These are phyloP conservation scores for Hypoxylon sp. DNA, from an alignment of 2,329 filamentous ascomycete genomes.

Conservation along the genomic window DNA sequence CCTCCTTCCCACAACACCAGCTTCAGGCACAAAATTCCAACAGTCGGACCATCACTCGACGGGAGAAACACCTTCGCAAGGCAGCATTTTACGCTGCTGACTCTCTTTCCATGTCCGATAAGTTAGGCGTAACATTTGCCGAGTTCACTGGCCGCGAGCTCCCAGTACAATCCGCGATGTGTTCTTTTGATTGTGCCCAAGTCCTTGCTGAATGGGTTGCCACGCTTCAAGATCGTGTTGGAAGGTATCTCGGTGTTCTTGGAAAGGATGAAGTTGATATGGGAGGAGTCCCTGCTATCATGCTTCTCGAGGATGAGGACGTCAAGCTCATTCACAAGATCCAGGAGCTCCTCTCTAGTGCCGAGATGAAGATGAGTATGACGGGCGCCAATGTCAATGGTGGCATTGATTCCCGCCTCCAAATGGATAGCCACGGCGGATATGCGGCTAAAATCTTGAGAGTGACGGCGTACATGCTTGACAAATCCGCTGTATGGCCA, in stretches of 20 bases:
- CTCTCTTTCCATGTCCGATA: slow-evolving; percentile 89
- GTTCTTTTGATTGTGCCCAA: slow-evolving; percentile 93
- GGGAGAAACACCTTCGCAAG: slow-evolving; percentile 90
- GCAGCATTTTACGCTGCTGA: slow-evolving; percentile 97
- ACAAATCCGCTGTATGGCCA: slow-evolving; percentile 93
- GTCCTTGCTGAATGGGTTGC: slow-evolving; percentile 95
- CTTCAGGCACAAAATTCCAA: slow-evolving; percentile 53
- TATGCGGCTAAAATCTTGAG: slow-evolving; percentile 88
- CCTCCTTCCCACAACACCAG: slow-evolving; percentile 47
- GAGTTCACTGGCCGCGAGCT: slow-evolving; percentile 88
- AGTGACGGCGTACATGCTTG: slow-evolving; percentile 87
- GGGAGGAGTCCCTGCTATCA: slow-evolving; percentile 84
- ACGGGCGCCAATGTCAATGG: slow-evolving; percentile 63
- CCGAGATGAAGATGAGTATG: slow-evolving; percentile 82
- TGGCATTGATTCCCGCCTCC: slow-evolving; percentile 68
- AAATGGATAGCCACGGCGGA: slow-evolving; percentile 75
- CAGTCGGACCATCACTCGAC: slow-evolving; percentile 72
- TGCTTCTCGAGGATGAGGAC: slow-evolving; percentile 94
- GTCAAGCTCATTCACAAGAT: slow-evolving; percentile 87
- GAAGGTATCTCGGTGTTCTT: slow-evolving; percentile 87
- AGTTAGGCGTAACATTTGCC: slow-evolving; percentile 86
- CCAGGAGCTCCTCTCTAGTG: slow-evolving; percentile 80
- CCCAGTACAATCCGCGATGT: slow-evolving; percentile 91
- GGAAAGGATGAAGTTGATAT: slow-evolving; percentile 87
- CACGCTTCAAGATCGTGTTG: slow-evolving; percentile 94